Base-by-base conservation (phyloP, 2,329 filamentous ascomycete genomes). In the Clonostachys rosea region DNA sequence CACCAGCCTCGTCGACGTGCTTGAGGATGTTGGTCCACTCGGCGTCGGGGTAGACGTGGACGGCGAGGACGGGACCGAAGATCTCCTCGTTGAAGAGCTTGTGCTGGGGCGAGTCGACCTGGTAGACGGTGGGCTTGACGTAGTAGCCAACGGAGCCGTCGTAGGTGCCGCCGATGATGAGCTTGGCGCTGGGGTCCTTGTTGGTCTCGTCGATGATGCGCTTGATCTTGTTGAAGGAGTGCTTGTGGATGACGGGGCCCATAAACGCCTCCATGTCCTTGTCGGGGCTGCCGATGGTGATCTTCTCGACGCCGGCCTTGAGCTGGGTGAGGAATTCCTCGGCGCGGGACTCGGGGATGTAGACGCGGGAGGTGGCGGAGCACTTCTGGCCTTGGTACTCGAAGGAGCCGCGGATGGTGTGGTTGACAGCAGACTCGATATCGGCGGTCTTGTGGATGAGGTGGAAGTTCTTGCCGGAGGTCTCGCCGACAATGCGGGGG, bases 321-420 rank as follows among this genome's bases (percentile, higher is more conserved):
- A 58, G 48, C 33, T 58, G 57, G 0, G 57, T 48, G 45, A 60
- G 58, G 12, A 68, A 50, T 52, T 72, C 65, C 13, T 67, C 54
- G 2, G 68, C 63, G 18, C 69, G 56, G 34, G 70, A 72, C 43
- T 60, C 55, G 6, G 83, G 78, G 37, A 84, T 74, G 62, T 82
- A 84, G 45, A 81, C 61, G 5, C 74, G 65, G 10, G 73, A 76
- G 11, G 67, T 71, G 20, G 74, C 74, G 40, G 70, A 74, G 63
- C 74, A 77, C 59, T 77, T 77, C 52, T 76, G 73, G 17, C 74
- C 74, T 49, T 73, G 68, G 56, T 71, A 77, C 58, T 77, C 74
- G 51, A 75, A 77, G 1, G 72, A 67, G 16, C 67, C 70, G 18
- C 73, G 68, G 43, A 76, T 66, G 4, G 73, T 75, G 50, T 74